Base-by-base conservation (phyloP, 441 rosid genomes). In the Gossypium aridum region DNA sequence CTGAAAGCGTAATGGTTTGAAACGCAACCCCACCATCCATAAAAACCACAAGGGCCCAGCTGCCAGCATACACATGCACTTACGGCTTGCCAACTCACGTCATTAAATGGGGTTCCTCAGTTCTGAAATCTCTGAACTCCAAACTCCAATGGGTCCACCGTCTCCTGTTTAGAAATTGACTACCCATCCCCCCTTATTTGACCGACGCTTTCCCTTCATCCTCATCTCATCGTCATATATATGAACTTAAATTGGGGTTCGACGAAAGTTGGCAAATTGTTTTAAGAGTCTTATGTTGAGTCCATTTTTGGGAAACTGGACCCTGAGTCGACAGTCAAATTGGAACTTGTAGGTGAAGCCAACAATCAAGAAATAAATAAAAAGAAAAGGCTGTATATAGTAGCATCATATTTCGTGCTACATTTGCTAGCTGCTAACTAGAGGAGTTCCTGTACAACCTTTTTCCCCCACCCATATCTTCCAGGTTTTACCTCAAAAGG, bases 331-430 rank as follows among this genome's bases (percentile, higher is more conserved):
- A 23, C 19, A 6, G n/a, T 47, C 22, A 4, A 28, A 57, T 69
- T 14, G 43, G 59, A 26, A 26, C 8, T 3, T 8, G 68, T 1
- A 25, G 9, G 19, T 51, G 47, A 26, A n/a, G 4, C 9, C 43
- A 51, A 53, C 22, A 69, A 31, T 16, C 4, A 54, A 28, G 39
- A 7, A 25, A 49, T 45, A 68, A 49, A 22, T 3, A 13, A 25
- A 51, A 65, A 2, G 61, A 25, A 25, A 26, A 60, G 23, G 61
- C 25, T 39, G 75, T 14, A 71, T 7, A 51, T 13, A 61, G 19
- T n/a, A 69, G 64, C 66, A 54, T 68, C 60, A 63, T 28, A 59
- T 75, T 71, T 51, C 47, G 67, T 78, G 78, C 78, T 26, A 51
- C 19, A 43, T 60, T 56, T 78, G 75, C 78, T 45, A 51, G 43